These are phyloP conservation scores for Salisapilia sapeloensis DNA, from an alignment of 352 stramenopile genomes.

Conservation along the genomic window DNA sequence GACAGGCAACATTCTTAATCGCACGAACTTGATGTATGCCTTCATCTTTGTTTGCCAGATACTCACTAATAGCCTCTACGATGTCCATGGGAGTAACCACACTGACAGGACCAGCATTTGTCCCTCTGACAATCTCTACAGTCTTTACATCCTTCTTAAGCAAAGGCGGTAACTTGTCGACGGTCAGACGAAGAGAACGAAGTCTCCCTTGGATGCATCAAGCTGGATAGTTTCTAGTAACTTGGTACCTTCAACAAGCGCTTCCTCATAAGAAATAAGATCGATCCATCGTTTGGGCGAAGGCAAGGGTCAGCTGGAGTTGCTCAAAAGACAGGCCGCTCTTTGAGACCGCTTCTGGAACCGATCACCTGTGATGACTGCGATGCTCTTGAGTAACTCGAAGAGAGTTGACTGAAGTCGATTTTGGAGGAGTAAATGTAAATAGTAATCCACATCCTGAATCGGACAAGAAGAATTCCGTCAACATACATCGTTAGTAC, in stretches of 20 bases:
- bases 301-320: slow-evolving; percentile 36
- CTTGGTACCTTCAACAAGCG: slow-evolving; percentile 12
- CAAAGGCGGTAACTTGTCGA: slow-evolving; percentile 10
- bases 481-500: no score
- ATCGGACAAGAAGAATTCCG: no score
- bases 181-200: slow-evolving; percentile 29
- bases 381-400: slow-evolving; percentile 33
- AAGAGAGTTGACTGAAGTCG: no score
- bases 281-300: slow-evolving; percentile 32
- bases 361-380: slow-evolving; percentile 25
- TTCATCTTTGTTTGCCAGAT: slow-evolving; percentile 7
- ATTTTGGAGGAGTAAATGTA: no score
- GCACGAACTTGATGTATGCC: slow-evolving; percentile 7
- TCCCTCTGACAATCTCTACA: slow-evolving; percentile 6
- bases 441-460: no score
- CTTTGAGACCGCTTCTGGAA: slow-evolving; percentile 42
- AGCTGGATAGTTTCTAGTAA: slow-evolving; percentile 24
- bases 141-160: slow-evolving; percentile 10
- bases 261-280: slow-evolving; percentile 22
- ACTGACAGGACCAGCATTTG: slow-evolving; percentile 18
- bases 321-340: slow-evolving; percentile 24
- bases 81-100: slow-evolving; percentile 44
- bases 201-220: slow-evolving; percentile 23
- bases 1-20: slow-evolving; percentile 23
- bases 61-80: slow-evolving; percentile 24